Percentiles rank a stretch among this genome's conserved stretches.
Conservation (phyloP, 768 basidiomycete species). For the Candolleomyces efflorescens region DNA sequence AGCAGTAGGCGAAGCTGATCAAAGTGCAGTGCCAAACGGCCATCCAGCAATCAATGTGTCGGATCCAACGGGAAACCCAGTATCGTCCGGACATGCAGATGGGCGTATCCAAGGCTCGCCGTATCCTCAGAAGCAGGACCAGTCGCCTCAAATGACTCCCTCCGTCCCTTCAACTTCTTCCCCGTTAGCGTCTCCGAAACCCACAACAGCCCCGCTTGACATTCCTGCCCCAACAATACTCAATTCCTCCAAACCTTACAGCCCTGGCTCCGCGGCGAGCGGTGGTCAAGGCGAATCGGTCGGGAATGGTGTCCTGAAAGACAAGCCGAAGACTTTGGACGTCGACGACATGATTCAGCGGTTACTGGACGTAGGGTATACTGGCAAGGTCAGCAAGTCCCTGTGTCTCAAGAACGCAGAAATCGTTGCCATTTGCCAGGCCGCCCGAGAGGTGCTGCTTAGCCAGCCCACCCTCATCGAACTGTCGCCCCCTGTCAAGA, state of each 20-base stretch:
- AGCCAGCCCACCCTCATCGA: constrained; percentile 96
- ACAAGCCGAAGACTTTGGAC: constrained; percentile 72
- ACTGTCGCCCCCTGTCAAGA: constrained; percentile 96
- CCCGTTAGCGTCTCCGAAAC: constrained; percentile 38
- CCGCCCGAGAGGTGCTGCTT: constrained; percentile 94
- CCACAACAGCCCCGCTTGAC: constrained; percentile 57
- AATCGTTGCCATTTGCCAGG: constrained; percentile 90
- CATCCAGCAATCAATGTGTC: constrained; percentile 41
- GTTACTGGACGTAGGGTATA: constrained; percentile 93
- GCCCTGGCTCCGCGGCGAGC: constrained; percentile 46
- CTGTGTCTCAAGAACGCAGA: constrained; percentile 94
- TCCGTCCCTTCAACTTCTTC: constrained; percentile 33
- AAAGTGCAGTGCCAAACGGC: constrained; percentile 38
- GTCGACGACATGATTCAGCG: constrained; percentile 98
- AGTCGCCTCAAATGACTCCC: constrained; percentile 32
- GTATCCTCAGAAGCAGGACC: constrained; percentile 31
- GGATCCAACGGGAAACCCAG: constrained; percentile 33
- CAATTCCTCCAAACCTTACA: constrained; percentile 47
- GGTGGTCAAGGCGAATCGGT: constrained; percentile 36
- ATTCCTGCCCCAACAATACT: constrained; percentile 85
- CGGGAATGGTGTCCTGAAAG: constrained; percentile 46
- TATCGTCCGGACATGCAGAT: constrained; percentile 16
- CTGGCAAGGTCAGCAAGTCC: constrained; percentile 96
- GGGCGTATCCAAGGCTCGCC: constrained; percentile 32
- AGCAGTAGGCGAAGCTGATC: constrained; percentile 33